Percentiles rank a stretch among this genome's conserved stretches.
These are phyloP conservation scores for Eucalyptus curtisii DNA, from an alignment of 345 rosid genomes.

Conservation along the genomic window DNA sequence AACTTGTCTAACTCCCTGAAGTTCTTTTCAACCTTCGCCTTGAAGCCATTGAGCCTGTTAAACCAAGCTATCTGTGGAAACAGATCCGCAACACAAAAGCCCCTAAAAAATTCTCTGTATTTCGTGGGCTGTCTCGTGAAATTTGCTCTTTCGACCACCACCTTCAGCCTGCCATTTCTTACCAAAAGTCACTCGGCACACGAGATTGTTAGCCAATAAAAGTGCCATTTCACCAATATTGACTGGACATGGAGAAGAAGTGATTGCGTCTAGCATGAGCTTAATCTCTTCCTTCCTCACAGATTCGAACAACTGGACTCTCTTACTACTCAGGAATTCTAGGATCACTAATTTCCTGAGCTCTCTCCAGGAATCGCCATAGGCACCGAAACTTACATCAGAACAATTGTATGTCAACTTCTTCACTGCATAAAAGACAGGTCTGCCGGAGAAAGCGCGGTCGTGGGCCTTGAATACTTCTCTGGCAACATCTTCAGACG, in stretches of 20 bases:
- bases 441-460: conserved; percentile 20
- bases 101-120: conserved; percentile 9
- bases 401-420: conserved; percentile 7
- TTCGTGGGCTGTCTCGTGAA: conserved; percentile 3
- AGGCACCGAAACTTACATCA: conserved; percentile 13
- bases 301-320: conserved; percentile 18
- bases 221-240: conserved; percentile 5
- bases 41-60: conserved; percentile 20
- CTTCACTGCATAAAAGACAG: not conserved
- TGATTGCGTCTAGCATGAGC: not conserved
- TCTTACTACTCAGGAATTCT: conserved; percentile 23
- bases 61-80: conserved; percentile 32
- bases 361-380: conserved; percentile 25
- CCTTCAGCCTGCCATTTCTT: conserved; percentile 1
- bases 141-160: not conserved
- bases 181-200: conserved; percentile 25
- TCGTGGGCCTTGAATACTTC: conserved; percentile 28
- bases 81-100: conserved; percentile 13
- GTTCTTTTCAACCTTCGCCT: conserved; percentile 5
- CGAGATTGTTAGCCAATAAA: conserved; percentile 3
- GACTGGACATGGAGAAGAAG: not conserved
- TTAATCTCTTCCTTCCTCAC: conserved; percentile 19
- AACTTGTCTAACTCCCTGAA: conserved; percentile 19
- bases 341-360: conserved; percentile 13
- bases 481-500: conserved; percentile 17